Evolutionary conservation across 257 asterid genomes (phyloP).

Genomic region (Primulina tabacum): DNA sequence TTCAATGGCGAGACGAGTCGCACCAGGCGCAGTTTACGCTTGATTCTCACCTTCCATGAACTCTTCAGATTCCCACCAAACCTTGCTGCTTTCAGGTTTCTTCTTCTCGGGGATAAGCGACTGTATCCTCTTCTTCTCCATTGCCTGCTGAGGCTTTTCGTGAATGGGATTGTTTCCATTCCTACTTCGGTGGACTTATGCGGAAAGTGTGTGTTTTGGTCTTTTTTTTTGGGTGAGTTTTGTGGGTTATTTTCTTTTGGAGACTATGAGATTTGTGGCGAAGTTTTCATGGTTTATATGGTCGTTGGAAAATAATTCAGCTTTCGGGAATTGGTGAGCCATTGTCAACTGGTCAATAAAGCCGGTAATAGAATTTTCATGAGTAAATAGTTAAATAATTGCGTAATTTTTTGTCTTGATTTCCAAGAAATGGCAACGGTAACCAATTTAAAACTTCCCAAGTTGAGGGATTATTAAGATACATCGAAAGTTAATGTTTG

Average conservation of each 20-base stretch:
- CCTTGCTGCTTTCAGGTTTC: conserved; percentile 27
- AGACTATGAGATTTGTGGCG: conserved; percentile 10
- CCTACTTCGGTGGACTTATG: neutral
- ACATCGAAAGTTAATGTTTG: too few relatives aligned
- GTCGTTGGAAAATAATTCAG: neutral
- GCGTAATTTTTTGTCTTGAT: neutral
- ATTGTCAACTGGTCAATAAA: conserved; percentile 26
- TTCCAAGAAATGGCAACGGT: neutral
- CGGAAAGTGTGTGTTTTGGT: neutral
- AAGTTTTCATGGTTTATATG: conserved; percentile 16
- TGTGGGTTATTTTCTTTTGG: neutral
- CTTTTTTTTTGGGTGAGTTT: neutral
- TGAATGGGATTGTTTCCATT: conserved; percentile 33
- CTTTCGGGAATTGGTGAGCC: neutral
- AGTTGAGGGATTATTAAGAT: too few relatives aligned
- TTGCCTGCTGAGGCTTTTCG: conserved; percentile 25
- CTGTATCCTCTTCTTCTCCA: conserved; percentile 51
- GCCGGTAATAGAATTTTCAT: conserved; percentile 5
- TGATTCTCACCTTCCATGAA: conserved; percentile 44
- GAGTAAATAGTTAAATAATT: neutral
- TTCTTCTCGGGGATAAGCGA: conserved; percentile 27
- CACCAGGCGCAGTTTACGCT: conserved; percentile 42
- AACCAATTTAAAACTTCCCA: neutral
- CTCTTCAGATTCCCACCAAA: conserved; percentile 37
- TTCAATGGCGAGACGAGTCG: conserved; percentile 38